A percentile compares a stretch with the other conserved stretches of the same genome.
Conservation (phyloP, 2,329 filamentous ascomycete species). For the Fonsecaea multimorphosa region DNA sequence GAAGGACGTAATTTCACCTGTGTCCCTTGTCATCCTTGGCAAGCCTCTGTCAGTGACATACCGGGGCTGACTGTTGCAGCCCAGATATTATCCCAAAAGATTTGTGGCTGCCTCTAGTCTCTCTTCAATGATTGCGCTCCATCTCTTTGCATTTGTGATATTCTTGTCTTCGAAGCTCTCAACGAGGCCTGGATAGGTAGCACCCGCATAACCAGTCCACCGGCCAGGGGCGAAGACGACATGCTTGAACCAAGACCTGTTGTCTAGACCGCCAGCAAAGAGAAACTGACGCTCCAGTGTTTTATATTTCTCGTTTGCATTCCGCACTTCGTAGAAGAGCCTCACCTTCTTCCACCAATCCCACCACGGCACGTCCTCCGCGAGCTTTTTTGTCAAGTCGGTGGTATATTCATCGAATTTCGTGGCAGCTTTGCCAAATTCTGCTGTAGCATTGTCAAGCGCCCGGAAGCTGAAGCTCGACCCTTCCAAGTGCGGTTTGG, state of each 20-base stretch:
- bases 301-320: slow-evolving; percentile 82
- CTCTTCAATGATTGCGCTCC: slow-evolving; percentile 42
- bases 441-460: slow-evolving; percentile 57
- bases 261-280: slow-evolving; percentile 74
- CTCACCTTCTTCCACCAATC: slow-evolving; percentile 71
- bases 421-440: slow-evolving; percentile 56
- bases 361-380: slow-evolving; percentile 73
- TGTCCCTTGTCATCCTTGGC: neutral
- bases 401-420: slow-evolving; percentile 60
- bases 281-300: slow-evolving; percentile 80
- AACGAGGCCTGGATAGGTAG: slow-evolving; percentile 68
- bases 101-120: slow-evolving; percentile 39
- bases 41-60: neutral
- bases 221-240: slow-evolving; percentile 89
- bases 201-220: slow-evolving; percentile 89
- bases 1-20: no score
- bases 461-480: slow-evolving; percentile 36
- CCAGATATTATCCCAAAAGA: slow-evolving; percentile 31
- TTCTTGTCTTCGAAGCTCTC: slow-evolving; percentile 64
- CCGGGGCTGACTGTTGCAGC: neutral
- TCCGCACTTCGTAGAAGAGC: slow-evolving; percentile 67
- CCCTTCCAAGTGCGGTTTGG: slow-evolving; percentile 23
- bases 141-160: slow-evolving; percentile 48
- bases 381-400: slow-evolving; percentile 55
- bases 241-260: slow-evolving; percentile 89